These are phyloP conservation scores for Epichloe baconii DNA, from an alignment of 2,329 filamentous ascomycete species.

Conservation along the genomic window DNA sequence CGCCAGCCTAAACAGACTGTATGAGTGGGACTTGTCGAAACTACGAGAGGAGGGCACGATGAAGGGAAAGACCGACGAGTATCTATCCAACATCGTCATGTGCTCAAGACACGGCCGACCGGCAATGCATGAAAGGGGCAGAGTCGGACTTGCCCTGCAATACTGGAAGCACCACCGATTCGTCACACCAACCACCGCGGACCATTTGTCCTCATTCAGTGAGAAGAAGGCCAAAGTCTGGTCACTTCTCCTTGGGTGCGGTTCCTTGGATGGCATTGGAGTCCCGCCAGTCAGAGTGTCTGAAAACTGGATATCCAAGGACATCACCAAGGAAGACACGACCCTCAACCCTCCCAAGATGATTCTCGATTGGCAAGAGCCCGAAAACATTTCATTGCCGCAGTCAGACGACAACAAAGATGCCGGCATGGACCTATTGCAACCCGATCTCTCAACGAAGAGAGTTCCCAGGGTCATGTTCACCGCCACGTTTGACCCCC, in stretches of 20 bases:
- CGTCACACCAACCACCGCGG: constrained; percentile 22
- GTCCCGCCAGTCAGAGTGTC: constrained; percentile 56
- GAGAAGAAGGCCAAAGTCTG: constrained; percentile 40
- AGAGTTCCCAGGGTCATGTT: constrained; percentile 62
- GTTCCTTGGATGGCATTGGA: constrained; percentile 29
- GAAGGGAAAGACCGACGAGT: constrained; percentile 32
- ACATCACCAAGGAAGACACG: constrained; percentile 44
- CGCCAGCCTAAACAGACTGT: constrained; percentile 54
- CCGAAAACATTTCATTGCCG: constrained; percentile 48
- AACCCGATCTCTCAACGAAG: constrained; percentile 28
- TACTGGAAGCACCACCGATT: constrained; percentile 61
- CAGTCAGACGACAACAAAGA: constrained; percentile 33
- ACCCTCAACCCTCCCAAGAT: constrained; percentile 27
- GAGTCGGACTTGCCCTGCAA: constrained; percentile 57
- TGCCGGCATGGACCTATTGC: constrained; percentile 38
- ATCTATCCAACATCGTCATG: constrained; percentile 44
- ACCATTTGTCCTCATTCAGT: constrained; percentile 24
- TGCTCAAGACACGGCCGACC: constrained; percentile 60
- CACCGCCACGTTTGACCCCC: constrained; percentile 56
- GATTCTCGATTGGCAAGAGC: constrained; percentile 60
- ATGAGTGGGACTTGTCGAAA: constrained; percentile 54
- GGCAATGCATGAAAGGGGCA: constrained; percentile 53
- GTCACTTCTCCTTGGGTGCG: constrained; percentile 56
- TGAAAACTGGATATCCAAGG: constrained; percentile 57
- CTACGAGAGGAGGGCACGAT: constrained; percentile 36